Percentiles rank a stretch among this genome's conserved stretches.
phyloP scores from a whole-genome alignment of 306 rosid species.

The Cucurbita argyrosperma region DNA sequence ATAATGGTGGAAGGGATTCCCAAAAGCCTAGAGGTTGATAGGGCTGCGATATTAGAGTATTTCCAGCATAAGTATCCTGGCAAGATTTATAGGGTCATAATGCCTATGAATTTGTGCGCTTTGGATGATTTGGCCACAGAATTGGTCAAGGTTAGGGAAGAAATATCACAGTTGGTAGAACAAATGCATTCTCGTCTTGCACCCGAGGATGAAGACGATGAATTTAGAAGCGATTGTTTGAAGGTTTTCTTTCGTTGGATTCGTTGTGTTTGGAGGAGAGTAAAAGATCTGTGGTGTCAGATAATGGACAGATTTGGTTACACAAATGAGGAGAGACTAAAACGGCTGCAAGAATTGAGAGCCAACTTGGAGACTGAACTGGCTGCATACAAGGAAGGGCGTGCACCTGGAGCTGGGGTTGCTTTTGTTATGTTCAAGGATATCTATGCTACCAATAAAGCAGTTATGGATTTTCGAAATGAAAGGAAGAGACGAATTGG shows the following conservation, averaged over 20 bases:
- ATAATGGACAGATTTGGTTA: slow-evolving; percentile 43
- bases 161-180: slow-evolving; percentile 67
- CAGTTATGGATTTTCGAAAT: slow-evolving; percentile 81
- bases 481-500: slow-evolving; percentile 75
- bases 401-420: slow-evolving; percentile 76
- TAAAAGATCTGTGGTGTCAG: slow-evolving; percentile 22
- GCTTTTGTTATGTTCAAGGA: slow-evolving; percentile 90
- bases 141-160: slow-evolving; percentile 53
- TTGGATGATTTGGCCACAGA: slow-evolving; percentile 74
- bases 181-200: slow-evolving; percentile 57
- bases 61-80: slow-evolving; percentile 85
- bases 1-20: slow-evolving; percentile 94
- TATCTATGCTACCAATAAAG: slow-evolving; percentile 79
- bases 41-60: slow-evolving; percentile 56
- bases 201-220: slow-evolving; percentile 35
- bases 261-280: slow-evolving; percentile 20
- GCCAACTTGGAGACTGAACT: slow-evolving; percentile 77
- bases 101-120: slow-evolving; percentile 88
- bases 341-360: slow-evolving; percentile 59
- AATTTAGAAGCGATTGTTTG: slow-evolving; percentile 2
- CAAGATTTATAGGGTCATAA: slow-evolving; percentile 60
- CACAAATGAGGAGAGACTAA: slow-evolving; percentile 61
- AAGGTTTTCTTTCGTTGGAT: slow-evolving; percentile 23
- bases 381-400: slow-evolving; percentile 72
- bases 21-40: slow-evolving; percentile 48